These are phyloP conservation scores for Circinella minor DNA, from an alignment of 371 early-diverging fungal genomes.

Conservation along the genomic window DNA sequence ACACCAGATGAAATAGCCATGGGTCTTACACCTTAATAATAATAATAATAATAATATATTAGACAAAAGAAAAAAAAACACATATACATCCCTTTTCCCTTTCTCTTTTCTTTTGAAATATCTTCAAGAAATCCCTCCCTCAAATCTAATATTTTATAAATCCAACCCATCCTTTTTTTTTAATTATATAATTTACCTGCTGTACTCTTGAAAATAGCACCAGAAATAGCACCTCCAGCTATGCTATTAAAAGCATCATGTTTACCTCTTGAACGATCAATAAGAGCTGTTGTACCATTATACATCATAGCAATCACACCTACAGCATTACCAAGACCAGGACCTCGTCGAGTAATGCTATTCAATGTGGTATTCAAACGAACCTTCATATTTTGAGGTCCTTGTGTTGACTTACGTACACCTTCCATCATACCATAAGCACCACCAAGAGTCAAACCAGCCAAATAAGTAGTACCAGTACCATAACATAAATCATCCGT, in stretches of 20 bases:
- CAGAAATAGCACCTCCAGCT: slow-evolving; percentile 77
- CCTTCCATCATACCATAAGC: slow-evolving; percentile 83
- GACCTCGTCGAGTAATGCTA: slow-evolving; percentile 85
- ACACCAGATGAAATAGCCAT: slow-evolving; percentile 62
- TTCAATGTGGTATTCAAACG: slow-evolving; percentile 85
- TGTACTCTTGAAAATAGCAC: slow-evolving; percentile 80
- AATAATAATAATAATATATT: not conserved
- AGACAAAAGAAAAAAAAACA: not conserved
- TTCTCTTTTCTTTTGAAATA: not conserved
- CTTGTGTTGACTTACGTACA: slow-evolving; percentile 59
- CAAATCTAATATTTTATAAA: too few species aligned
- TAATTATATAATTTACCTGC: slow-evolving; percentile 40
- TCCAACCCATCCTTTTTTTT: not conserved
- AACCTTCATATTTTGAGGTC: slow-evolving; percentile 69
- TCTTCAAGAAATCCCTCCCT: too few species aligned
- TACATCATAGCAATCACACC: slow-evolving; percentile 87
- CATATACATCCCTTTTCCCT: not conserved
- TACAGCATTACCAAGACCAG: slow-evolving; percentile 84
- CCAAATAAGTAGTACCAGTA: slow-evolving; percentile 80
- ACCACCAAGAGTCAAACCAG: slow-evolving; percentile 82
- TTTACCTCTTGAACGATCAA: slow-evolving; percentile 65
- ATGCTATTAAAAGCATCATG: slow-evolving; percentile 73
- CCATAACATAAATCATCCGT: slow-evolving; percentile 90
- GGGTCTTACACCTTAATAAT: slow-evolving; percentile 50
- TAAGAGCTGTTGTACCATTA: slow-evolving; percentile 73